Evolutionary conservation across 169 alveolate species (phyloP), one percentile per base, ranked within the genome.

Genomic region (Theileria orientalis): DNA sequence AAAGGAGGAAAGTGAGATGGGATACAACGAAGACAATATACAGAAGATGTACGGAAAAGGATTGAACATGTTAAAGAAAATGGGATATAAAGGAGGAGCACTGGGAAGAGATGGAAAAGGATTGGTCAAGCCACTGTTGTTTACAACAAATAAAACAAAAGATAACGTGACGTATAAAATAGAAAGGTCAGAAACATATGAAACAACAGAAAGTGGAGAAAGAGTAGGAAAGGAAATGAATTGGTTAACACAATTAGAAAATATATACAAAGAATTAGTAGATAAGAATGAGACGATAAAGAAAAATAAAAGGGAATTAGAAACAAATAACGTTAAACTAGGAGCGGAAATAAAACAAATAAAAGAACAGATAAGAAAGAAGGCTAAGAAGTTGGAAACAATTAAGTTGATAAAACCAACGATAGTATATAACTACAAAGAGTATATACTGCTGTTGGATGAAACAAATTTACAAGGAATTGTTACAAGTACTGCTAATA

Each of bases 41-140:
- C 37, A 51, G 16, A 79, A 79, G 46, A 70, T 79, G 77, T 82
- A 82, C 44, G 89, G 89, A 7, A 74, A 72, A 41, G 89, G 89
- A 0, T 8, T 82, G 32, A 72, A 82, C 57, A 82, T 82, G 84
- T 13, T 82, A 33, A 68, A 72, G 44, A 82, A 82, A 47, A 82
- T 82, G 89, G 89, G 89, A 7, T 82, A 82, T 49, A 74, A 41
- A 13, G 89, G 89, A 8, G 89, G 89, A 46, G 84, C 77, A 3
- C 59, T 82, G 46, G 89, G 89, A 61, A 61, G 54, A 6, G 83
- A 78, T 16, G 86, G 86, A n/a, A 52, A 73, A 5, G 86, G 86
- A 0, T 42, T 61, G 37, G 76, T 78, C 16, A 74, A 47, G 44
- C 86, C 86, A 3, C 68, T 78, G 1, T 37, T 9, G 5, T 37